Evolutionary conservation across 345 rosid species (phyloP).

Genomic region (Cochlearia excelsa): DNA sequence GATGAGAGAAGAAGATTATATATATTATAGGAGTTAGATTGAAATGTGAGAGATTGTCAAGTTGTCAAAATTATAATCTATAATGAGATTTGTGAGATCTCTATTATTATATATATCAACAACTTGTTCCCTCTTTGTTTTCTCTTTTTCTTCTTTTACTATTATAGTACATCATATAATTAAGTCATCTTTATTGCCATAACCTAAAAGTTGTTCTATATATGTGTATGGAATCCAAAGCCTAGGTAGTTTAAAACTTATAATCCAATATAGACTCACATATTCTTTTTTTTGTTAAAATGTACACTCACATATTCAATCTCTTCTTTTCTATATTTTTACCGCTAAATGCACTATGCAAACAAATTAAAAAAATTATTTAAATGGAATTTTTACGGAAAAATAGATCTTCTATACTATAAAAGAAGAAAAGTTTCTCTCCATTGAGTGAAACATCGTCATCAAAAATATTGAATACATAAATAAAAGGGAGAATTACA

Average conservation of each 20-base stretch:
- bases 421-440: too few relatives aligned
- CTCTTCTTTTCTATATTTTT: too few relatives aligned
- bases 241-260: neutral
- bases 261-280: neutral
- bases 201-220: conserved; percentile 21
- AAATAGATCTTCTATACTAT: too few relatives aligned
- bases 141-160: conserved; percentile 18
- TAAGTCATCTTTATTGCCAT: conserved; percentile 18
- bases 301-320: too few relatives aligned
- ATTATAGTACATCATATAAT: conserved; percentile 4
- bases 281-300: neutral
- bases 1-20: conserved; percentile 12
- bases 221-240: conserved; percentile 35
- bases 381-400: too few relatives aligned
- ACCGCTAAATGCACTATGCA: too few relatives aligned
- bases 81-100: conserved; percentile 24
- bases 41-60: conserved; percentile 25
- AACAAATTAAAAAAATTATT: too few relatives aligned
- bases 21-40: conserved; percentile 26
- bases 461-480: too few relatives aligned
- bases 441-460: too few relatives aligned
- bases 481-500: too few relatives aligned
- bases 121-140: conserved; percentile 33
- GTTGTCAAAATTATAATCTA: conserved; percentile 28
- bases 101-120: conserved; percentile 34